A percentile compares a stretch with the other conserved stretches of the same genome.
Evolutionary conservation across 257 asterid species (phyloP).

Genomic region (Solanum medicagineum): DNA sequence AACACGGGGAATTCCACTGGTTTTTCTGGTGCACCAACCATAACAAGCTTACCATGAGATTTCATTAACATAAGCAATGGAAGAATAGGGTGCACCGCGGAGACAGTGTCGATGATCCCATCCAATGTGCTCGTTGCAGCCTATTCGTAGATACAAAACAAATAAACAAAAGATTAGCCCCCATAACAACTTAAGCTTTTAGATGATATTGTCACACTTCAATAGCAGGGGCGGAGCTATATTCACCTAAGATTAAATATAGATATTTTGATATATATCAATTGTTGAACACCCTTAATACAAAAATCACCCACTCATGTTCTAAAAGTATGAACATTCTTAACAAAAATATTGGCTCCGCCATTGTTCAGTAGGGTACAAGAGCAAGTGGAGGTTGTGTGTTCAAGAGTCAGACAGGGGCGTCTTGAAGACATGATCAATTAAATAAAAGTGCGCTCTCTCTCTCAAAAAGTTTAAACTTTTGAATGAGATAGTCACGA

Average conservation of each 20-base stretch:
- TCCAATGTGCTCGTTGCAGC: conserved; percentile 37
- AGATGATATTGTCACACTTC: not conserved
- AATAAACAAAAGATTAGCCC: not conserved
- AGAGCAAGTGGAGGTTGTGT: too few species aligned
- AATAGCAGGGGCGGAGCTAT: too few species aligned
- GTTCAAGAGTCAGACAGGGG: not conserved
- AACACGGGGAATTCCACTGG: conserved; percentile 37
- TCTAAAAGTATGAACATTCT: too few species aligned
- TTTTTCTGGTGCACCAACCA: conserved; percentile 56
- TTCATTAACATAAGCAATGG: conserved; percentile 34
- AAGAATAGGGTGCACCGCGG: conserved; percentile 27
- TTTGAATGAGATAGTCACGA: not conserved
- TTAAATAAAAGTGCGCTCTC: not conserved
- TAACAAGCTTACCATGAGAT: conserved; percentile 35
- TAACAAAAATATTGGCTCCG: too few species aligned
- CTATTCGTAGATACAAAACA: not conserved
- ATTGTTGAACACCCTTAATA: too few species aligned
- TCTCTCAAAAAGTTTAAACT: not conserved
- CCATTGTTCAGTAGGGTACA: not conserved
- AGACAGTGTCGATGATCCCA: conserved; percentile 49
- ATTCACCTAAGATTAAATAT: too few species aligned
- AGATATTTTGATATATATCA: too few species aligned
- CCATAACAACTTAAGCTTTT: not conserved
- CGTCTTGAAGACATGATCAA: not conserved
- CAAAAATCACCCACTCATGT: too few species aligned